These are phyloP conservation scores for Galium porrigens DNA, from an alignment of 305 asterid genomes.

Conservation along the genomic window DNA sequence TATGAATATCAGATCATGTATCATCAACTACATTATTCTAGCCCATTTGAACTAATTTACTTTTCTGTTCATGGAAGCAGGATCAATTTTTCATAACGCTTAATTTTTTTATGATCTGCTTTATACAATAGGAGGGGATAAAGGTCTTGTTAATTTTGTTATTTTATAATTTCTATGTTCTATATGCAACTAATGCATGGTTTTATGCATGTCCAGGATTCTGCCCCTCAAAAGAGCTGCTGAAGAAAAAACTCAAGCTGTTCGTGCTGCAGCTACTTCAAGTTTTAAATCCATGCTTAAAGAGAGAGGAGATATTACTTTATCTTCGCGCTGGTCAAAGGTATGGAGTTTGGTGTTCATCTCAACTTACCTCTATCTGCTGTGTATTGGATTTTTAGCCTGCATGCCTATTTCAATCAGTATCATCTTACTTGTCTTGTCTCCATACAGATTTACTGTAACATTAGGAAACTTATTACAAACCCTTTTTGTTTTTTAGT, in stretches of 20 bases:
- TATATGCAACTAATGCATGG: constrained; percentile 6
- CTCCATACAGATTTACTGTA: background rate
- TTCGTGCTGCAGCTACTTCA: constrained; percentile 52
- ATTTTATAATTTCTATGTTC: background rate
- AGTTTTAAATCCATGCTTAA: constrained; percentile 71
- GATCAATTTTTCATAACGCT: background rate
- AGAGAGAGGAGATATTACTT: constrained; percentile 52
- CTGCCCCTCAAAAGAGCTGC: constrained; percentile 54
- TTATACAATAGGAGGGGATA: background rate
- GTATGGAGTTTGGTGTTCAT: constrained; percentile 22
- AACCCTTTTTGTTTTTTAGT: background rate
- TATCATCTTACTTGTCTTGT: constrained; percentile 7
- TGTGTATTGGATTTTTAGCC: background rate
- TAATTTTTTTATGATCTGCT: background rate
- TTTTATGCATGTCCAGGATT: constrained; percentile 39
- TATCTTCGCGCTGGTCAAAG: constrained; percentile 85
- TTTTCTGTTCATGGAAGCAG: background rate
- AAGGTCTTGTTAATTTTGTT: background rate
- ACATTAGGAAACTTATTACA: background rate
- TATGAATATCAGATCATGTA: background rate
- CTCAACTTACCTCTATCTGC: constrained; percentile 2
- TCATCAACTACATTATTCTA: background rate
- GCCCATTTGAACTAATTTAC: background rate
- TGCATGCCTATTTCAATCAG: constrained; percentile 20
- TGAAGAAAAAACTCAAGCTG: constrained; percentile 69